These are phyloP conservation scores for Ceratobasidium sp. DNA, from an alignment of 1,284 basidiomycete species.

Conservation along the genomic window DNA sequence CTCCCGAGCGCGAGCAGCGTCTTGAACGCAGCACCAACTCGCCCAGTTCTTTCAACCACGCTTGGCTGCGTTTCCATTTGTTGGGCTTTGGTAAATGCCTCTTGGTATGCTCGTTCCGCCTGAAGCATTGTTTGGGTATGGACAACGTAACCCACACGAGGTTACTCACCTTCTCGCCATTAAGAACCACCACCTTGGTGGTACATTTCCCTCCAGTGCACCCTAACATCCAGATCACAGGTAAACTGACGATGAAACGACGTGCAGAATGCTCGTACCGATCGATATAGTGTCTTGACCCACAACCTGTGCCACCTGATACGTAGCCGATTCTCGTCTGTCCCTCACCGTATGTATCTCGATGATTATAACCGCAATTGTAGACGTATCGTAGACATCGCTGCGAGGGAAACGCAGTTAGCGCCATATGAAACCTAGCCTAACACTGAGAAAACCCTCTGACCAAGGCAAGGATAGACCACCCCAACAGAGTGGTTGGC, in stretches of 20 bases:
- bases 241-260: not conserved
- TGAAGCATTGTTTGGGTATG: not conserved
- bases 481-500: not conserved
- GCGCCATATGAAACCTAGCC: not conserved
- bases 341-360: not conserved
- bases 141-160: not conserved
- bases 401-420: not conserved
- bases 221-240: not conserved
- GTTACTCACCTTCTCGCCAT: not conserved
- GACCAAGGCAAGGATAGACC: not conserved
- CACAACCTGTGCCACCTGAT: not conserved
- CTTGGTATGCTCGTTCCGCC: not conserved
- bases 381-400: not conserved
- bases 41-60: constrained; percentile 2
- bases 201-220: not conserved
- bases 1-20: not conserved
- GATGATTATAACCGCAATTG: not conserved
- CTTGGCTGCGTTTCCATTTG: not conserved
- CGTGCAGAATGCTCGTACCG: not conserved
- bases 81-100: not conserved
- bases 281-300: not conserved
- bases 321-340: not conserved
- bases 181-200: not conserved
- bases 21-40: not conserved
- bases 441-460: not conserved